Evolutionary conservation across 106 monocot genomes (phyloP).

Genomic region (Iris macrosiphon): DNA sequence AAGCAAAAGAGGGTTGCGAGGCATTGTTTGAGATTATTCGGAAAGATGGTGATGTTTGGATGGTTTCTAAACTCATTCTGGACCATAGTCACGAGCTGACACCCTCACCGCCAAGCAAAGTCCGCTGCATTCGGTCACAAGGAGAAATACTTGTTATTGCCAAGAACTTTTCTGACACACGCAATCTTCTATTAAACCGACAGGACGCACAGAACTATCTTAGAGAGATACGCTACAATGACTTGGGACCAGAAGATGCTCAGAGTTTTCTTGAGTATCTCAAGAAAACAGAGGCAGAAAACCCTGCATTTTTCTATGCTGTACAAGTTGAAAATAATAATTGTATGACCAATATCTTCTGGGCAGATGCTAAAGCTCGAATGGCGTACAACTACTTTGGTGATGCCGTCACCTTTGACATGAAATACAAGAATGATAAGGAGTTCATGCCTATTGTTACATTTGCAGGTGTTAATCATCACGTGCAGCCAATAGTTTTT

Average conservation of each 20-base stretch:
- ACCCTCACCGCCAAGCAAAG: slow-evolving; percentile 51
- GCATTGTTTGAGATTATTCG: slow-evolving; percentile 73
- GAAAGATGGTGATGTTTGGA: slow-evolving; percentile 53
- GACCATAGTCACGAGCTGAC: slow-evolving; percentile 58
- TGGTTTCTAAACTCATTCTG: slow-evolving; percentile 54
- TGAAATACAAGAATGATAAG: slow-evolving; percentile 39
- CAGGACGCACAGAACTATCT: slow-evolving; percentile 34
- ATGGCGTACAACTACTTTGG: slow-evolving; percentile 77
- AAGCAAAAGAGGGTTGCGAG: slow-evolving; percentile 49
- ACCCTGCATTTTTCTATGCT: slow-evolving; percentile 58
- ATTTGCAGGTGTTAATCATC: slow-evolving; percentile 63
- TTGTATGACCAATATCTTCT: slow-evolving; percentile 56
- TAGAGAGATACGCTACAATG: slow-evolving; percentile 53
- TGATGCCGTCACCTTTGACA: slow-evolving; percentile 54
- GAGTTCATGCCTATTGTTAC: slow-evolving; percentile 58
- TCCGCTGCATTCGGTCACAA: slow-evolving; percentile 64
- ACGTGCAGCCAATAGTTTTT: slow-evolving; percentile 50
- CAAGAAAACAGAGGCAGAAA: slow-evolving; percentile 40
- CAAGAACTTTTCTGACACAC: slow-evolving; percentile 66
- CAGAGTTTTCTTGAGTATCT: slow-evolving; percentile 52
- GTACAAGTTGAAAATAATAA: slow-evolving; percentile 51
- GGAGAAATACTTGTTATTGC: slow-evolving; percentile 80
- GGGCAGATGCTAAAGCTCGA: slow-evolving; percentile 69
- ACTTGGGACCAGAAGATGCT: slow-evolving; percentile 63
- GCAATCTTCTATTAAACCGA: slow-evolving; percentile 59